These are phyloP conservation scores for Suillus tomentosus DNA, from an alignment of 768 basidiomycete genomes.

Conservation along the genomic window DNA sequence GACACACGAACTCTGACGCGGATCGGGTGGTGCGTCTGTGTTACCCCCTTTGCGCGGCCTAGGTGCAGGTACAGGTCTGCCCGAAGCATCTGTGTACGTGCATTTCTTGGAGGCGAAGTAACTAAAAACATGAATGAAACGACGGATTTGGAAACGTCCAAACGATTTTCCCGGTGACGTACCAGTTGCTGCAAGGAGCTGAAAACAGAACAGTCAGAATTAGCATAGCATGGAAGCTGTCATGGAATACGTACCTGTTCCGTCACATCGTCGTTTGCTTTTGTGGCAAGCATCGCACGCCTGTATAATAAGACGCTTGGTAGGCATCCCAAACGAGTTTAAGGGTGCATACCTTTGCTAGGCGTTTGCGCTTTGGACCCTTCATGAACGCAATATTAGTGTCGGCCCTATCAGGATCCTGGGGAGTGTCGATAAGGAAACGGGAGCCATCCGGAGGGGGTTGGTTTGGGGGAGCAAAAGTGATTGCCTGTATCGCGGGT, in stretches of 20 bases:
- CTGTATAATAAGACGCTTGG: slow-evolving; percentile 27
- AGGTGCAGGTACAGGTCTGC: slow-evolving; percentile 78
- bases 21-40: slow-evolving; percentile 28
- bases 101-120: slow-evolving; percentile 82
- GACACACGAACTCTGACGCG: slow-evolving; percentile 22
- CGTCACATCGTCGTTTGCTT: slow-evolving; percentile 82
- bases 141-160: neutral
- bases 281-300: slow-evolving; percentile 86
- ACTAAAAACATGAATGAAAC: slow-evolving; percentile 38
- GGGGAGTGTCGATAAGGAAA: slow-evolving; percentile 21
- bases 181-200: slow-evolving; percentile 88
- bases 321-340: slow-evolving; percentile 3
- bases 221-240: slow-evolving; percentile 14
- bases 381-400: slow-evolving; percentile 47
- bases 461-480: slow-evolving; percentile 26
- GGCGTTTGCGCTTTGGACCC: slow-evolving; percentile 54
- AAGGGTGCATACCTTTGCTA: slow-evolving; percentile 45
- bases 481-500: slow-evolving; percentile 23
- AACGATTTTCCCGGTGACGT: slow-evolving; percentile 19
- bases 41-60: slow-evolving; percentile 49
- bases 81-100: slow-evolving; percentile 78
- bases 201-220: slow-evolving; percentile 15
- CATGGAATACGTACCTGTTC: slow-evolving; percentile 54
- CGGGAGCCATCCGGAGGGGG: slow-evolving; percentile 24
- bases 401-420: slow-evolving; percentile 32